Evolutionary conservation across 805 yeast genomes (phyloP).

Genomic region (Komagataella pseudopastoris): DNA sequence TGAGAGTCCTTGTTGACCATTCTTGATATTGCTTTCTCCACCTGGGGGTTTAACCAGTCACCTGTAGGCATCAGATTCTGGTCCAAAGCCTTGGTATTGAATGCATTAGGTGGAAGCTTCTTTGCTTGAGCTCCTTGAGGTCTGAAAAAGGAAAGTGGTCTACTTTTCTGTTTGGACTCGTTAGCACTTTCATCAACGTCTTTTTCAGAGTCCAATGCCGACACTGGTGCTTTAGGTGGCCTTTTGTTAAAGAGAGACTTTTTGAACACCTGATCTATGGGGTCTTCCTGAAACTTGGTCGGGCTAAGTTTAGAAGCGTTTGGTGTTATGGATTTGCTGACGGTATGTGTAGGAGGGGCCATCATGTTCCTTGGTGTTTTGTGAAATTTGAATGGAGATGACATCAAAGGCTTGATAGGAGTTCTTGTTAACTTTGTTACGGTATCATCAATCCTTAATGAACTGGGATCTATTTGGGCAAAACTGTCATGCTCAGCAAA

Average conservation of each 20-base stretch:
- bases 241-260: not conserved
- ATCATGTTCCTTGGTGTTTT: slow-evolving; percentile 5
- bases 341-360: slow-evolving; percentile 1
- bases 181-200: not conserved
- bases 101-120: not conserved
- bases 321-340: slow-evolving; percentile 4
- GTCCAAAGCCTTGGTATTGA: not conserved
- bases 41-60: slow-evolving; percentile 27
- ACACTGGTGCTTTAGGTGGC: not conserved
- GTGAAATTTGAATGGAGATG: slow-evolving; percentile 14
- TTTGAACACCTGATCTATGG: not conserved
- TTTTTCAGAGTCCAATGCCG: not conserved
- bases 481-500: not conserved
- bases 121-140: not conserved
- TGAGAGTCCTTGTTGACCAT: slow-evolving; percentile 28
- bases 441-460: slow-evolving; percentile 39
- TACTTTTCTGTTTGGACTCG: not conserved
- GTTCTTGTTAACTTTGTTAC: slow-evolving; percentile 33
- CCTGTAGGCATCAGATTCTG: slow-evolving; percentile 1
- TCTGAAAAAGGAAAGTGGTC: not conserved
- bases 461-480: slow-evolving; percentile 29
- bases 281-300: not conserved
- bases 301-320: not conserved
- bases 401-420: slow-evolving; percentile 17
- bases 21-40: slow-evolving; percentile 28